These are phyloP conservation scores for Venturia nashicola DNA, from an alignment of 2,329 filamentous ascomycete species.

Conservation along the genomic window DNA sequence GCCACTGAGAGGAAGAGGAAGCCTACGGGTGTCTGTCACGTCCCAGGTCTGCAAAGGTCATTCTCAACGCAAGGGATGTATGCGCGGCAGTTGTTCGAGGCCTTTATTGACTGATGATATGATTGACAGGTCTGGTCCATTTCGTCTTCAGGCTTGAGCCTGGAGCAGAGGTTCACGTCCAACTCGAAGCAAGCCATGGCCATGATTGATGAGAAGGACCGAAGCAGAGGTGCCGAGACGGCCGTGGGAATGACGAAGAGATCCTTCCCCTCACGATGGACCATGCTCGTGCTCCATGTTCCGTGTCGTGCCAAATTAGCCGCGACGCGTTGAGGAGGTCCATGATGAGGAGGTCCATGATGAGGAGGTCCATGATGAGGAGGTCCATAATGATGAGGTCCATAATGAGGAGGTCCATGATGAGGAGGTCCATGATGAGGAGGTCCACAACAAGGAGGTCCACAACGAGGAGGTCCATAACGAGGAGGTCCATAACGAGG, in stretches of 20 bases:
- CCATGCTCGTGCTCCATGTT: too few relatives aligned
- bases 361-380: too few relatives aligned
- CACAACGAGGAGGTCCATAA: too few relatives aligned
- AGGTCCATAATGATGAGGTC: too few relatives aligned
- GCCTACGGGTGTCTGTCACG: slow-evolving; percentile 14
- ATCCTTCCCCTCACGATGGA: neutral
- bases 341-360: too few relatives aligned
- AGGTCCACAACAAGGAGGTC: too few relatives aligned
- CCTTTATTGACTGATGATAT: neutral
- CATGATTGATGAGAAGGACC: neutral
- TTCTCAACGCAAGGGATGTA: slow-evolving; percentile 3
- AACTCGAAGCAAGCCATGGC: neutral
- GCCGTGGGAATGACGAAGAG: neutral
- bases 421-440: too few relatives aligned
- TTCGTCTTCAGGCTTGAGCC: neutral
- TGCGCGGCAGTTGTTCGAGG: neutral
- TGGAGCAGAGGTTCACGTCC: neutral
- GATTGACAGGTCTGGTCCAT: neutral
- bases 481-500: too few relatives aligned
- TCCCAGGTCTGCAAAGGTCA: slow-evolving; percentile 16
- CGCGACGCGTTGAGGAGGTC: neutral
- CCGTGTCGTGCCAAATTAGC: neutral
- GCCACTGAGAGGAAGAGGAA: neutral
- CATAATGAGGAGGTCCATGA: too few relatives aligned
- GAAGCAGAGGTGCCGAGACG: neutral